Evolutionary conservation across 345 rosid species (phyloP).

Genomic region (Gossypioides kirkii): DNA sequence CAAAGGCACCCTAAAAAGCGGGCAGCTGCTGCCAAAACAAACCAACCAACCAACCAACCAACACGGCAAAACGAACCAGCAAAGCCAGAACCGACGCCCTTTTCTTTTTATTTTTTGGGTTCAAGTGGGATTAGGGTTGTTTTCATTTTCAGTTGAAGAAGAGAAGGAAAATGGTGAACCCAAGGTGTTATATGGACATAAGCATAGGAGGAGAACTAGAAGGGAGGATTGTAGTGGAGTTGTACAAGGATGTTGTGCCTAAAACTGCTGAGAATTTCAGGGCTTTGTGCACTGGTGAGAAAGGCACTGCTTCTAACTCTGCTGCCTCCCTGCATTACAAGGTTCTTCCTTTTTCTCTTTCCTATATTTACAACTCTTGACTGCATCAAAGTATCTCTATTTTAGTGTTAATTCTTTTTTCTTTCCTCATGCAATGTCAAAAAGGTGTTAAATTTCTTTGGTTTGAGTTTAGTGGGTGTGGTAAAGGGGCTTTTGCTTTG

Average conservation of each 20-base stretch:
- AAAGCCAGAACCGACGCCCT: neutral
- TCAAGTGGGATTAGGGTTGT: conserved; percentile 14
- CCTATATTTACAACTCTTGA: neutral
- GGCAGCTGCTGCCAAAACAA: neutral
- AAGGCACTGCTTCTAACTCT: conserved; percentile 74
- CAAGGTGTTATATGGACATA: conserved; percentile 82
- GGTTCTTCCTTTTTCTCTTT: conserved; percentile 31
- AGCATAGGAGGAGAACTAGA: conserved; percentile 89
- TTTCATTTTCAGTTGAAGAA: neutral
- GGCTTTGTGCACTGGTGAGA: conserved; percentile 89
- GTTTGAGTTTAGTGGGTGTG: neutral
- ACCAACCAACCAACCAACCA: neutral
- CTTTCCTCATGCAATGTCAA: neutral
- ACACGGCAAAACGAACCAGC: neutral
- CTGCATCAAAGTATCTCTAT: neutral
- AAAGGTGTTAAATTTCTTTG: neutral
- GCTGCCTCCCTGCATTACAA: conserved; percentile 81
- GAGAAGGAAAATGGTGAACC: conserved; percentile 42
- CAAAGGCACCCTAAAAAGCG: neutral
- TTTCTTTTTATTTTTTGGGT: neutral
- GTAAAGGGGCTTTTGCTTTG: neutral
- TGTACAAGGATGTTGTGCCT: conserved; percentile 76
- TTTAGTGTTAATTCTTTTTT: neutral
- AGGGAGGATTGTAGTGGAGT: conserved; percentile 89
- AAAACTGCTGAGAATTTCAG: conserved; percentile 92